phyloP scores from a whole-genome alignment of 305 asterid species.

The Fraxinus xanthoxyloides region DNA sequence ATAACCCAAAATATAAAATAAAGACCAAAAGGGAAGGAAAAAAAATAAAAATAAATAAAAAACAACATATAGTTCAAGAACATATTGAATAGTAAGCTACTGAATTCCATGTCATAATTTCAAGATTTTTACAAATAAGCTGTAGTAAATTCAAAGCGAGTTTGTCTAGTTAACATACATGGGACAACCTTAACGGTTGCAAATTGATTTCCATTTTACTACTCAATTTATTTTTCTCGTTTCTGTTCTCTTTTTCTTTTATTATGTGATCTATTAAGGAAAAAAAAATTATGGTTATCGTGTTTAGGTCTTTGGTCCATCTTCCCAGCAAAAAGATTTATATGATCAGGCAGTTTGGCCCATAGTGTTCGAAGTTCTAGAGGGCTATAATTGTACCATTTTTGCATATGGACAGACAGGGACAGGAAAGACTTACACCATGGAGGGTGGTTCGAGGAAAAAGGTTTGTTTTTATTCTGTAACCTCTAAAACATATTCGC shows the following conservation, averaged over 20 bases:
- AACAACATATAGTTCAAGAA: neutral
- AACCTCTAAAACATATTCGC: neutral
- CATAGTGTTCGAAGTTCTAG: constrained; percentile 40
- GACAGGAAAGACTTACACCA: constrained; percentile 60
- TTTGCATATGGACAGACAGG: constrained; percentile 66
- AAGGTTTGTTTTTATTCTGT: constrained; percentile 31
- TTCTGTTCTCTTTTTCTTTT: neutral
- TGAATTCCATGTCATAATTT: neutral
- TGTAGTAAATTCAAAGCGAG: neutral
- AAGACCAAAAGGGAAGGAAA: neutral
- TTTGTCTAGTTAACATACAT: neutral
- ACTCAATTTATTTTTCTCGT: neutral
- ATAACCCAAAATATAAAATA: neutral
- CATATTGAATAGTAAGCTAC: neutral
- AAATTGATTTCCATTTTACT: neutral
- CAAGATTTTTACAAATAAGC: neutral
- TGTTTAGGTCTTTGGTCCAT: constrained; percentile 51
- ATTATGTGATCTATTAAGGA: neutral
- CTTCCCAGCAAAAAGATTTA: constrained; percentile 41
- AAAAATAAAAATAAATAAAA: too few relatives aligned
- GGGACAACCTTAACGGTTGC: neutral
- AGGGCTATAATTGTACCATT: constrained; percentile 59
- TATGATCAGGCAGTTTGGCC: constrained; percentile 52
- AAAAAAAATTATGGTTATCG: neutral
- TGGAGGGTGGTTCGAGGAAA: constrained; percentile 59